Base-by-base conservation (phyloP, 768 basidiomycete genomes). In the Kondoa malvinella region DNA sequence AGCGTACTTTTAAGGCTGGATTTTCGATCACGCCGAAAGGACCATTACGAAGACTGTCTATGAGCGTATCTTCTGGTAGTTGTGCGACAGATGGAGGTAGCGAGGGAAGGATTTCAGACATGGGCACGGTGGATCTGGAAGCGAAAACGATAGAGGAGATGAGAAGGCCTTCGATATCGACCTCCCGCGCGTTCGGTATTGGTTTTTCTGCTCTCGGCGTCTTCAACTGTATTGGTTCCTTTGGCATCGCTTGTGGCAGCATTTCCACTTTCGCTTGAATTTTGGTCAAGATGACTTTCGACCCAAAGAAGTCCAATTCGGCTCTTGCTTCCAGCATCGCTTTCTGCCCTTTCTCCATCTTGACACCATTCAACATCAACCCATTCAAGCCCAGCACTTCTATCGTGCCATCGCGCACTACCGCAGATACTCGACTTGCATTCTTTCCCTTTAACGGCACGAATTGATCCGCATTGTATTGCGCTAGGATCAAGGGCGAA, bases 21-120 rank as follows among this genome's bases (percentile, higher is more conserved):
- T 66, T 67, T 27, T 31, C 56, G 33, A 69, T 66, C 16, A 50
- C 60, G n/a, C 68, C 69, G 66, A 69, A 69, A 21, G 69, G 69
- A 27, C 69, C 69, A n/a, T 15, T 62, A 17, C 57, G 30, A 30
- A 69, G 62, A 8, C 40, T 27, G 14, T 50, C 21, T 17, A 67
- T 17, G 21, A 65, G 50, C 1, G 60, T 58, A 29, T 66, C 30
- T 40, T 40, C 61, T 26, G 59, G 34, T 31, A 61, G 57, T 56
- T 25, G 21, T 21, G 32, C 25, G 26, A 65, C 26, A 33, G 58
- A 57, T 2, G 65, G 34, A 1, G 62, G 34, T 25, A 69, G 65
- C 25, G 66, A 33, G 26, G 57, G 65, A 34, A 68, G 67, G 25
- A 59, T 67, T 26, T 69, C 69, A 27, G 59, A n/a, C 8, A 66